Base-by-base conservation (phyloP, 768 basidiomycete species). In the Mycena venus region DNA sequence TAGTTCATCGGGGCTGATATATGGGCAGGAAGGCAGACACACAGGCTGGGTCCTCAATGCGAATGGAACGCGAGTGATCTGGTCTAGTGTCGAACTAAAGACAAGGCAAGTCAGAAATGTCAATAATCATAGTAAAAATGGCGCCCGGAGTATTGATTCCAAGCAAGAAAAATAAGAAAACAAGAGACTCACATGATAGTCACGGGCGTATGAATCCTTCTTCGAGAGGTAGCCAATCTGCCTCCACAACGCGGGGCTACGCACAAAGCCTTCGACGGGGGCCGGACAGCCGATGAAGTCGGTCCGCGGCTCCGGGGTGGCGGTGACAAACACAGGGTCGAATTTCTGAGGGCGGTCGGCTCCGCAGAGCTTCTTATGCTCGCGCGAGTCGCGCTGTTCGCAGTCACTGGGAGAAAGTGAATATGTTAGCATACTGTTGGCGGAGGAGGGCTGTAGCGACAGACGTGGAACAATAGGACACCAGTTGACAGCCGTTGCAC, bases 361-460 rank as follows among this genome's bases (percentile, higher is more conserved):
- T 3, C 70, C 36, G 42, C 70, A 71, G 40, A 71, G 29, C 40
- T 64, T 71, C 31, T 71, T 71, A 31, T 71, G 70, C 7, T 42
- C 62, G 31, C 15, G 62, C 62, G 62, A 71, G 55, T 71, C 62
- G 29, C 53, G 29, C 2, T 19, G 0, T 23, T 71, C 53, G 27
- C 70, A 71, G 5, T 44, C 36, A 19, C 53, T 61, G n/a, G 14
- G 31, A n/a, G 34, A 21, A 17, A 25, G n/a, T n/a, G n/a, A n/a
- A n/a, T n/a, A n/a, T n/a, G n/a, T n/a, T n/a, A n/a, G n/a, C n/a
- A n/a, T n/a, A n/a, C n/a, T n/a, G n/a, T n/a, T n/a, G n/a, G n/a
- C n/a, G n/a, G n/a, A n/a, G n/a, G n/a, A n/a, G n/a, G n/a, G n/a
- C n/a, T n/a, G n/a, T n/a, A n/a, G n/a, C n/a, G n/a, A 25, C 47